Evolutionary conservation across 2,329 filamentous ascomycete genomes (phyloP).

Genomic region (Cercospora sp.): DNA sequence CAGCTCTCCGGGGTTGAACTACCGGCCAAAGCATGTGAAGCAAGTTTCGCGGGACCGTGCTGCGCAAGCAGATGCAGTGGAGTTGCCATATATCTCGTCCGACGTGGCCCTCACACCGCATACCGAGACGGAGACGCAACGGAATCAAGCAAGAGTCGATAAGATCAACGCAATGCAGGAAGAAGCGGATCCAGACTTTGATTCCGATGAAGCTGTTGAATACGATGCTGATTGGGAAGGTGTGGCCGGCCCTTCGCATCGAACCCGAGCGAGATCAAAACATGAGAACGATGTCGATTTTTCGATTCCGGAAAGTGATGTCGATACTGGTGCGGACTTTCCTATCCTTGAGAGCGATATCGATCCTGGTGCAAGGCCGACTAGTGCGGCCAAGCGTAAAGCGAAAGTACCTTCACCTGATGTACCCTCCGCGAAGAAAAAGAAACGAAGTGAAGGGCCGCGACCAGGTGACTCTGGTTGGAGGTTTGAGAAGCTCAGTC

Average conservation of each 20-base stretch:
- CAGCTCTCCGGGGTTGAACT: neutral
- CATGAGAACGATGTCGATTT: neutral
- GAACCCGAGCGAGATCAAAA: constrained; percentile 1
- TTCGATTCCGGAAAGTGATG: neutral
- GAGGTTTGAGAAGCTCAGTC: constrained; percentile 2
- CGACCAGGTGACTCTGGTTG: neutral
- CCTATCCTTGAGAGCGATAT: neutral
- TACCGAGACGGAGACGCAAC: neutral
- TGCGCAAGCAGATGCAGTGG: neutral
- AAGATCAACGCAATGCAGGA: constrained; percentile 10
- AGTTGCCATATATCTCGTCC: neutral
- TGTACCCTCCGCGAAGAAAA: neutral
- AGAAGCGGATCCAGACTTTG: constrained; percentile 4
- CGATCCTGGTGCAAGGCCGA: neutral
- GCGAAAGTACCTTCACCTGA: constrained; percentile 3
- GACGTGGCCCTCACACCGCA: neutral
- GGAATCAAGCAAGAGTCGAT: neutral
- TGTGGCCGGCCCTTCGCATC: neutral
- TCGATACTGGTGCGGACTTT: neutral
- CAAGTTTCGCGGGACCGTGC: neutral
- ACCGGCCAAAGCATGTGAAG: neutral
- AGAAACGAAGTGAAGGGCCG: neutral
- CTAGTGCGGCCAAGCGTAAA: neutral
- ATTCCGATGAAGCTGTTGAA: neutral
- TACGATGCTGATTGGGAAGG: neutral